Evolutionary conservation across 805 yeast genomes (phyloP).

Genomic region (Tetrapisispora phaffii): DNA sequence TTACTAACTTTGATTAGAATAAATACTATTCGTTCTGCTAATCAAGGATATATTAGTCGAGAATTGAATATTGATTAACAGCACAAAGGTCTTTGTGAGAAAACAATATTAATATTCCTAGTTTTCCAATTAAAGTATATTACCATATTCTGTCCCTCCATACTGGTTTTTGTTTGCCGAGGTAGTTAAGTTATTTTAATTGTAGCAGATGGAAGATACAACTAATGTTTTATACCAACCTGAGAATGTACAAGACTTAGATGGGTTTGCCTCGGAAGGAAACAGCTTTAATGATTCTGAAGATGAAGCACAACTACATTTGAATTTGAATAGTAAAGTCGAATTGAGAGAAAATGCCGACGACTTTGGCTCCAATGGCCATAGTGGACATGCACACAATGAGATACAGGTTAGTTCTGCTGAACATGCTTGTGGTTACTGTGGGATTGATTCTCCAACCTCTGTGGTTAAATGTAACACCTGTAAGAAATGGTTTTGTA

Average conservation of each 20-base stretch:
- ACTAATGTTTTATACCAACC: neutral
- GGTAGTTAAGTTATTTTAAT: too few species aligned
- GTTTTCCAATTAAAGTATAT: too few species aligned
- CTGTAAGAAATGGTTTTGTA: conserved; percentile 87
- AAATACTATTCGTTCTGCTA: too few species aligned
- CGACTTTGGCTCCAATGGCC: neutral
- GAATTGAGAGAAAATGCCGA: neutral
- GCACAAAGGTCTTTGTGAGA: too few species aligned
- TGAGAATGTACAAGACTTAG: neutral
- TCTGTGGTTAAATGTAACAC: conserved; percentile 66
- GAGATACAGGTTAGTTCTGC: conserved; percentile 10
- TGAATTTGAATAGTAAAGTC: neutral
- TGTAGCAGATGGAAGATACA: neutral
- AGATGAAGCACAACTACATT: neutral
- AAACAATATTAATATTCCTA: too few species aligned
- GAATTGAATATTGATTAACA: too few species aligned
- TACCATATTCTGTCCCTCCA: neutral
- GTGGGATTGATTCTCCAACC: conserved; percentile 58
- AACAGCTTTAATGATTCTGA: conserved; percentile 3
- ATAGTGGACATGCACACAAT: neutral
- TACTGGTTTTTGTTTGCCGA: too few species aligned
- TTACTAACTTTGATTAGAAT: too few species aligned
- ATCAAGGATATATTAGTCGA: too few species aligned
- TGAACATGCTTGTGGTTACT: conserved; percentile 50
- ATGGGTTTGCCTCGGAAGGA: neutral